Conservation (phyloP, 2,329 filamentous ascomycete genomes). For the Fonsecaea erecta region DNA sequence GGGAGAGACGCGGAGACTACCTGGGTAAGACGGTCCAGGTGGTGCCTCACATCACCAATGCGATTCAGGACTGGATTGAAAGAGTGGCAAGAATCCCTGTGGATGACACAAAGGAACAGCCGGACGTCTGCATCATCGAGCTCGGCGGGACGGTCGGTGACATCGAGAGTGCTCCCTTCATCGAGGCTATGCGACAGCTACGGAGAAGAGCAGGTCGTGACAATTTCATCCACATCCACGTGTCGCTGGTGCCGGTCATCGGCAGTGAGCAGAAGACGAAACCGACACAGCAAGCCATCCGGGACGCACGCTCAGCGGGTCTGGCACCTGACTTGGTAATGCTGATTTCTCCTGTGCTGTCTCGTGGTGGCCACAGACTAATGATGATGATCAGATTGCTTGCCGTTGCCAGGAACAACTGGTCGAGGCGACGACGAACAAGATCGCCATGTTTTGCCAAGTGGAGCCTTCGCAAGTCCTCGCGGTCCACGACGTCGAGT, state of each 20-base stretch:
- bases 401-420: conserved; percentile 85
- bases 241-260: conserved; percentile 82
- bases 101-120: conserved; percentile 78
- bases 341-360: conserved; percentile 26
- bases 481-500: conserved; percentile 82
- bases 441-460: conserved; percentile 89
- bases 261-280: conserved; percentile 90
- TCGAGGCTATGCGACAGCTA: conserved; percentile 83
- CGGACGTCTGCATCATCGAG: conserved; percentile 90
- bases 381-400: conserved; percentile 68
- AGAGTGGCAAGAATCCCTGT: conserved; percentile 83
- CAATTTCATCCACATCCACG: conserved; percentile 88
- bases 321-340: conserved; percentile 70
- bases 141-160: conserved; percentile 65
- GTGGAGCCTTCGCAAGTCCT: conserved; percentile 84
- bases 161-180: conserved; percentile 84
- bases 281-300: conserved; percentile 90
- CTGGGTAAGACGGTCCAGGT: conserved; percentile 88
- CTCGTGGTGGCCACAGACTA: conserved; percentile 18
- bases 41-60: conserved; percentile 89
- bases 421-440: conserved; percentile 73
- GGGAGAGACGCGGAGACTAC: conserved; percentile 74
- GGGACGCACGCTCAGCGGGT: conserved; percentile 79
- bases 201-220: conserved; percentile 71
- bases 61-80: conserved; percentile 91